Evolutionary conservation across 2,329 filamentous ascomycete species (phyloP), one percentile per base, ranked within the genome.

Genomic region (Colletotrichum cuscutae): DNA sequence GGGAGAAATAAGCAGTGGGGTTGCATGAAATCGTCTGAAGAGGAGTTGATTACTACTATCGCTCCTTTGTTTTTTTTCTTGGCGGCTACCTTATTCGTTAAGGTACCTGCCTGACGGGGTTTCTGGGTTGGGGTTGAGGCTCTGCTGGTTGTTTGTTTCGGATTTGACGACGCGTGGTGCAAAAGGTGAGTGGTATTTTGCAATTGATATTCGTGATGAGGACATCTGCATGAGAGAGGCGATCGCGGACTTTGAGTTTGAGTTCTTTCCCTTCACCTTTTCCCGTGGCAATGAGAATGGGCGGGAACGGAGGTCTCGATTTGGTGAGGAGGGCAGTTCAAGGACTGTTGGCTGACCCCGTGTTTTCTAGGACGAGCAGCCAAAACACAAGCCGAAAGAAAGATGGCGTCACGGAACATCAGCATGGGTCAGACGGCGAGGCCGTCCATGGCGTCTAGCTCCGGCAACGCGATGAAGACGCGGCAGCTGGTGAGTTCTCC

Each of bases 401-500:
- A 58, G 30, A 76, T 77, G 76, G 70, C 76, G 11, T 76, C 73
- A 26, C 64, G 74, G 35, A 74, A 62, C 24, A 64, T 75, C 63
- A 80, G 70, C 79, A 81, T 72, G 70, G 61, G 66, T 49, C 71
- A 76, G 67, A 62, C 81, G 59, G 76, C 80, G 32, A 78, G 84
- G 19, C 81, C 83, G 65, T 85, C 83, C 72, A 82, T 83, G 77
- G 81, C 80, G 28, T 75, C 80, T 54, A 78, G 80, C 46, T 73
- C 71, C 7, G 81, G 82, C 24, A 81, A 76, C 70, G 81, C 79
- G 12, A 77, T 83, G 68, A 85, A 86, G 75, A 76, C 81, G 58
- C 78, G 84, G 62, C 84, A 85, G 71, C 73, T 86, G 57, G 84
- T 85, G 70, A 75, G 80, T 76, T 35, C 24, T 12, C 26, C n/a